Percentiles rank a stretch among this genome's conserved stretches.
Conservation (phyloP, 805 yeast genomes). For the Yamadazyma laniorum region DNA sequence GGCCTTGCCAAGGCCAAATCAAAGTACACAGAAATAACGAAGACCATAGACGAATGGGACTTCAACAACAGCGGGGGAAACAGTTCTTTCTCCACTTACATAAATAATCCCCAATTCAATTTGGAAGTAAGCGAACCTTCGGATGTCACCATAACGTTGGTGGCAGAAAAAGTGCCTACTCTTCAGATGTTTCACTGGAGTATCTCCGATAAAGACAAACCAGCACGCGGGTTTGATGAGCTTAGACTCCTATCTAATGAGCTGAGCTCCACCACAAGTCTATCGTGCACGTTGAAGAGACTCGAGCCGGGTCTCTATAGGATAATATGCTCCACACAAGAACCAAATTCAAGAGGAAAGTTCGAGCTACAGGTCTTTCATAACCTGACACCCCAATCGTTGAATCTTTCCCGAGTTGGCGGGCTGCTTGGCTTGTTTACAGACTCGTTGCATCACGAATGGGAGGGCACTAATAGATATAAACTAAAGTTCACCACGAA, state of each 20-base stretch:
- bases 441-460: conserved; percentile 20
- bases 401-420: conserved; percentile 13
- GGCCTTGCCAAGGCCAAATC: conserved; percentile 29
- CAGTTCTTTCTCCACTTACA: conserved; percentile 46
- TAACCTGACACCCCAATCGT: not conserved
- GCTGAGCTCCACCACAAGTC: conserved; percentile 29
- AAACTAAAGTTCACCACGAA: conserved; percentile 27
- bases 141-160: conserved; percentile 15
- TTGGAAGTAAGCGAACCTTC: conserved; percentile 20
- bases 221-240: conserved; percentile 22
- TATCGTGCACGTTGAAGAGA: conserved; percentile 16
- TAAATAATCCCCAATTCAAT: conserved; percentile 55
- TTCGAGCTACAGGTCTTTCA: conserved; percentile 26
- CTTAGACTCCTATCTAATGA: conserved; percentile 32
- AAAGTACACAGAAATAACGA: conserved; percentile 17
- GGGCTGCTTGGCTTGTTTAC: conserved; percentile 36
- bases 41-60: conserved; percentile 45
- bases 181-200: conserved; percentile 45
- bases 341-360: conserved; percentile 22
- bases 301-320: conserved; percentile 41
- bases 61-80: conserved; percentile 51
- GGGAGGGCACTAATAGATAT: conserved; percentile 42
- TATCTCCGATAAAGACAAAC: conserved; percentile 18
- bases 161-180: conserved; percentile 29
- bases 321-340: conserved; percentile 47